Base-by-base conservation (phyloP, 176 grass and related monocot genomes). In the Bolboschoenus planiculmis region DNA sequence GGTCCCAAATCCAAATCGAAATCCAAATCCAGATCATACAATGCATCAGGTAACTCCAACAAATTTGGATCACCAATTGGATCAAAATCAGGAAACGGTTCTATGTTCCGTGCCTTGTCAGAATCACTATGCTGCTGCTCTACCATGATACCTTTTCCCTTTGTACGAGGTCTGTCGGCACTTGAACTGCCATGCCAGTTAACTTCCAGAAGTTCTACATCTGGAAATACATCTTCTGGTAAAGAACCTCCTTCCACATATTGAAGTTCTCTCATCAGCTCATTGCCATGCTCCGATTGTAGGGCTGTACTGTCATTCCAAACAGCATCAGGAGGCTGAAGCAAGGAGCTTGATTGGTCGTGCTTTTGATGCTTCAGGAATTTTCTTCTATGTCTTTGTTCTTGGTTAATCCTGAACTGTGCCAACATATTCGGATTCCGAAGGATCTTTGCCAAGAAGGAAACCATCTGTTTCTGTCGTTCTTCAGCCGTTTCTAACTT, bases 381-480 rank as follows among this genome's bases (percentile, higher is more conserved):
- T 51, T 90, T 99, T 78, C 91, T 91, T 84, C 79, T 90, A 27
- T 73, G 63, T 24, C 86, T 78, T 31, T 81, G 86, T 80, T 95
- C 73, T 79, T 81, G 89, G 61, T 90, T 84, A 60, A 85, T 50
- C 78, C 86, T 93, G 31, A 95, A 85, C 13, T 83, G 86, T 16
- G 79, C 84, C 81, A 95, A 79, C 34, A 99, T 91, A 42, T 48
- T 83, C 3, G 89, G 93, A 78, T 95, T 90, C 56, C 70, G 84
- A 57, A 93, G 65, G 67, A 93, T 87, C 80, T 99, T 95, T 10
- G 91, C 89, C 58, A 96, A 80, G 91, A 99, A 95, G 23, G 93
- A 95, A 16, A 99, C 80, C 91, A 99, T 91, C 86, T 91, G 93
- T 78, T 87, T 99, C 88, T 99, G 91, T 57, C 86, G 83, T 79